Percentiles rank a stretch among this genome's conserved stretches.
phyloP scores from a whole-genome alignment of 1,139 yeast genomes.

The Taiozyma sp. region DNA sequence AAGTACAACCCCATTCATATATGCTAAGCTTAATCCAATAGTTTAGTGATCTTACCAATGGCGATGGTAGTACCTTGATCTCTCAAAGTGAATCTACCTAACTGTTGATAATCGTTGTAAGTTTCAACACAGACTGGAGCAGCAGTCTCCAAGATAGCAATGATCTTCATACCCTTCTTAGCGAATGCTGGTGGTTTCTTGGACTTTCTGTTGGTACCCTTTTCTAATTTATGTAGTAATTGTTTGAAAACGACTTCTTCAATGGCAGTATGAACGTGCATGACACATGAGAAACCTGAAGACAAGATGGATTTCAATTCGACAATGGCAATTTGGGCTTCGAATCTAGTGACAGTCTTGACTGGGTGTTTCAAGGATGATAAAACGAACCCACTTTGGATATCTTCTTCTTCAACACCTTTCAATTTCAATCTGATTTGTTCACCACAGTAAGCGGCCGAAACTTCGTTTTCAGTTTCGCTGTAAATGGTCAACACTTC shows the following conservation, averaged over 20 bases:
- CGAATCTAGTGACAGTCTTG: constrained; percentile 82
- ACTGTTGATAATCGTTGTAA: constrained; percentile 85
- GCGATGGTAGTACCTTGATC: constrained; percentile 98
- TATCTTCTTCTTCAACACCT: constrained; percentile 97
- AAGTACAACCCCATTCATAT: neutral
- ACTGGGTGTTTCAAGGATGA: constrained; percentile 86
- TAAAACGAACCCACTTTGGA: constrained; percentile 85
- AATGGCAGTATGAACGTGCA: constrained; percentile 98
- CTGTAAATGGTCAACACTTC: constrained; percentile 86
- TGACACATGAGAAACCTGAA: constrained; percentile 94
- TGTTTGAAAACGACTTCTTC: constrained; percentile 85
- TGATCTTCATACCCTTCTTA: constrained; percentile 97
- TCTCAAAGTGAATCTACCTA: constrained; percentile 96
- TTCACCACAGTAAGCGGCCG: constrained; percentile 89
- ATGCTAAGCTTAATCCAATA: constrained; percentile 34
- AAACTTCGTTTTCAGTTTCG: constrained; percentile 95
- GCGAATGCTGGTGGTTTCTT: constrained; percentile 98
- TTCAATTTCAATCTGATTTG: constrained; percentile 90
- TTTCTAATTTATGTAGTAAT: constrained; percentile 88
- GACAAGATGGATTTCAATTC: constrained; percentile 92
- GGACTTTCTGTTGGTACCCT: constrained; percentile 93
- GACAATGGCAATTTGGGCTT: constrained; percentile 95
- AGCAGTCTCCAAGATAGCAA: constrained; percentile 80
- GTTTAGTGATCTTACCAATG: constrained; percentile 89
- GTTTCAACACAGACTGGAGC: constrained; percentile 93